Evolutionary conservation across 192 early-diverging fungal species (phyloP), one percentile per base, ranked within the genome.

Genomic region (Coemansia interrupta): DNA sequence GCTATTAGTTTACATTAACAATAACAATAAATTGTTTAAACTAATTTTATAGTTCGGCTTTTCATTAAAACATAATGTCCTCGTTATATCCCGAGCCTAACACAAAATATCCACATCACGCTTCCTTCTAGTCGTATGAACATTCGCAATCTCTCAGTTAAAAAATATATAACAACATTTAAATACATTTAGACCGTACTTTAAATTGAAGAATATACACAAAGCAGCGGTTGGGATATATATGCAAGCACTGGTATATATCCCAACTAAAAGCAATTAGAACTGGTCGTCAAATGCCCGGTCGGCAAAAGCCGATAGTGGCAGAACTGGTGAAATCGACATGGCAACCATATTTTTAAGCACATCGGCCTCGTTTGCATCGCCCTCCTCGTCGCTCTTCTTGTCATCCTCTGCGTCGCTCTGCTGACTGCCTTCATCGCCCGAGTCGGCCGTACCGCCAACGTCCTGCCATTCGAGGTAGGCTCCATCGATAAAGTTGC

Each of bases 391-490:
- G 2, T 75, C 79, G 17, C 58, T 52, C 0, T 84, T 80, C 1
- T 71, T 73, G 2, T 73, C 81, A 3, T 73, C 68, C 0, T 78
- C 82, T n/a, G 86, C 86, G 1, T 84, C 85, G 6, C 79, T 81
- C 0, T 64, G 68, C 15, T 82, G 72, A 18, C 68, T 65, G 11
- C 82, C 80, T 9, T 79, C 78, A 39, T 88, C 87, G 6, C 54
- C 55, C 3, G 66, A 56, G 1, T 43, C 36, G n/a, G 85, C 87
- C 1, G 76, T 14, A 50, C 12, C 82, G 5, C 80, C 83, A 4
- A 84, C 76, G 13, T 80, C 75, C 44, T 83, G 73, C 95, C 95
- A 97, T 59, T 89, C 87, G 42, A 84, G 78, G 76, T 95, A 97
- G 14, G 90, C 79, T 18, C 48, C 53, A 22, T 89, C 81, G 41